Base-by-base conservation (phyloP, 2,329 filamentous ascomycete genomes). In the Moelleriella libera region DNA sequence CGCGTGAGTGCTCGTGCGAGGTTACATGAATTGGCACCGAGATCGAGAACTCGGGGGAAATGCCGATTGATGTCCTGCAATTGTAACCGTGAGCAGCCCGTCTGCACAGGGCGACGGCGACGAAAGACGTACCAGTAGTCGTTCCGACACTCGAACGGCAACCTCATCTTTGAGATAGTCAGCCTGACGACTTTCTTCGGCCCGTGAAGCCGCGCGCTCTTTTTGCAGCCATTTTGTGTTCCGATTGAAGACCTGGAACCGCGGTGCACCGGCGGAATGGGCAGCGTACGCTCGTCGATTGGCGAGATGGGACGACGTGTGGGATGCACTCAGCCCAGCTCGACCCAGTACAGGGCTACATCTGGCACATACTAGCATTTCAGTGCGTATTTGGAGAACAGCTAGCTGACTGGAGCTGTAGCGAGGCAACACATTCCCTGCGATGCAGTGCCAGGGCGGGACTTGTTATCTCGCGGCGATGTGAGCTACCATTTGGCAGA, bases 81-180 rank as follows among this genome's bases (percentile, higher is more conserved):
- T 7, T 39, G 43, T 14, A 21, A 43, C 14, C 8, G 29, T 30
- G 30, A 7, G 6, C 34, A 31, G 45, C 14, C 7, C 34, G 9
- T 9, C 39, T 14, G 10, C 12, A 42, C 7, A 21, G 14, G 14
- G 30, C 11, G 5, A 11, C 12, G 41, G 30, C 11, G 5, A 1
- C 11, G 21, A 6, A 10, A 14, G 31, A 42, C 63, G 40, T 68
- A 89, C 85, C 55, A 97, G 72, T 45, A 98, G 71, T 44, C 92
- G 77, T 57, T 97, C 90, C 57, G 85, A 87, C 30, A 98, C 69
- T 45, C 92, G 78, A 43, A 74, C 72, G 45, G 92, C 92, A 5
- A 96, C 84, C 63, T 97, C 90, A 60, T 97, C 88, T 62, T 89
- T 88, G 48, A 98, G 70, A 60, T 97, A 97, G 67, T 97, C 92